These are phyloP conservation scores for Aplosporella prunicola DNA, from an alignment of 2,329 filamentous ascomycete genomes.

Conservation along the genomic window DNA sequence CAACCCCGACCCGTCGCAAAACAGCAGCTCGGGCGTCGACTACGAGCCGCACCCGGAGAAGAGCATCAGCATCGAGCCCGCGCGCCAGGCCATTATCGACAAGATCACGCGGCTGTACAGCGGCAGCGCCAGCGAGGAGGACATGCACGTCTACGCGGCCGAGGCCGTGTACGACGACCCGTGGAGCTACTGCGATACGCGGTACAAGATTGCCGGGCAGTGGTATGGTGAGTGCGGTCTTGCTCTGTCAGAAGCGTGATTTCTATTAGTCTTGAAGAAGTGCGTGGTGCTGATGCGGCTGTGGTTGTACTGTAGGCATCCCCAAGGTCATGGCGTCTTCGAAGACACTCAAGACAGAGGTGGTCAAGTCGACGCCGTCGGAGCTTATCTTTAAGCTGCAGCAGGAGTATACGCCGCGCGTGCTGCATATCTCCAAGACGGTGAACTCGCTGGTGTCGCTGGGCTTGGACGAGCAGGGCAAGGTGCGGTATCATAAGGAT, in stretches of 20 bases:
- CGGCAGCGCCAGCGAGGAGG: slow-evolving; percentile 37
- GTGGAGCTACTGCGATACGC: slow-evolving; percentile 41
- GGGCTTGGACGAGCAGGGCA: slow-evolving; percentile 30
- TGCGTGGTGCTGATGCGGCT: too few relatives aligned
- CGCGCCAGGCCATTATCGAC: slow-evolving; percentile 33
- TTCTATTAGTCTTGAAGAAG: background rate
- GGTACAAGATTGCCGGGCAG: slow-evolving; percentile 44
- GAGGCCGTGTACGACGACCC: slow-evolving; percentile 41
- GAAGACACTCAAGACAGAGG: slow-evolving; percentile 33
- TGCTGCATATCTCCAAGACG: slow-evolving; percentile 27
- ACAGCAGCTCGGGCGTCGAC: slow-evolving; percentile 22
- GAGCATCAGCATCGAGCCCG: slow-evolving; percentile 25
- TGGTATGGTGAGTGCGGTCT: slow-evolving; percentile 39
- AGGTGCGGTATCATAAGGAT: slow-evolving; percentile 41
- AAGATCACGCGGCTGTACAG: slow-evolving; percentile 38
- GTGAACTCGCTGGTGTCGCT: slow-evolving; percentile 35
- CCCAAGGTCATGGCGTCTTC: slow-evolving; percentile 34
- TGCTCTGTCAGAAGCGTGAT: too few relatives aligned
- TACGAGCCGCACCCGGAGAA: slow-evolving; percentile 21
- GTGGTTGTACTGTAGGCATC: too few relatives aligned
- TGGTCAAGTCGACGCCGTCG: slow-evolving; percentile 29
- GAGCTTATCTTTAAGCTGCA: slow-evolving; percentile 40
- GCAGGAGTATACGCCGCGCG: slow-evolving; percentile 38
- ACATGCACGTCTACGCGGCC: slow-evolving; percentile 41
- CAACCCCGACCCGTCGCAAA: slow-evolving; percentile 19